Percentiles rank a stretch among this genome's conserved stretches.
Evolutionary conservation across 1,139 yeast genomes (phyloP).

Genomic region (Yarrowia galli): DNA sequence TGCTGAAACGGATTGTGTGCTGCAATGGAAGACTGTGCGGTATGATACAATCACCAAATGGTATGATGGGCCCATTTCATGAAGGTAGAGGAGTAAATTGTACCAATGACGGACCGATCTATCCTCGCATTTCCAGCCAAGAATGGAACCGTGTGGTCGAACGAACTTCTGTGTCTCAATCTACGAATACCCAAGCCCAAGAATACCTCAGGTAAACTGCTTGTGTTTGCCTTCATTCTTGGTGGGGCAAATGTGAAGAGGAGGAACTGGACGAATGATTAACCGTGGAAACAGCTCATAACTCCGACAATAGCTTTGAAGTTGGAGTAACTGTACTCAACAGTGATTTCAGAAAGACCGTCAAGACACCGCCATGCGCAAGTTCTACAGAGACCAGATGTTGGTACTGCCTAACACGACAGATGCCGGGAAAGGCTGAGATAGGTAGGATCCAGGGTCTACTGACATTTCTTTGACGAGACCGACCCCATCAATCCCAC

Average conservation of each 20-base stretch:
- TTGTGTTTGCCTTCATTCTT: constrained; percentile 49
- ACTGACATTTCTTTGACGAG: constrained; percentile 19
- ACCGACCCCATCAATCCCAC: constrained; percentile 19
- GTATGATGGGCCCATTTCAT: constrained; percentile 6
- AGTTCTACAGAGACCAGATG: constrained; percentile 32
- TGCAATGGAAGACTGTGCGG: constrained; percentile 17
- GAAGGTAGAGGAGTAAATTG: constrained; percentile 11
- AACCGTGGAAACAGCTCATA: neutral
- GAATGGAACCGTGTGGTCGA: constrained; percentile 10
- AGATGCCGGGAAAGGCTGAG: neutral
- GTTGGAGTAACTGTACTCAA: too few species aligned
- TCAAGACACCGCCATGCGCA: constrained; percentile 5
- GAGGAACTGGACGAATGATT: constrained; percentile 14
- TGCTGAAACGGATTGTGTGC: constrained; percentile 3
- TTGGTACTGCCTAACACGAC: constrained; percentile 5
- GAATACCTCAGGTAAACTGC: constrained; percentile 40
- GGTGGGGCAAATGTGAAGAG: constrained; percentile 45
- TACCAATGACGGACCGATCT: constrained; percentile 4
- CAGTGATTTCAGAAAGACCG: neutral
- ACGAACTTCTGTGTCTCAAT: constrained; percentile 23
- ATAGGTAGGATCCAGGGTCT: constrained; percentile 5
- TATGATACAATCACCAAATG: constrained; percentile 12
- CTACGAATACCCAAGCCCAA: constrained; percentile 28
- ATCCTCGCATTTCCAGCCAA: constrained; percentile 11
- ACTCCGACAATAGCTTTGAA: constrained; percentile 13